phyloP scores from a whole-genome alignment of 139 green algal species.

The Chlorella sorokiniana region DNA sequence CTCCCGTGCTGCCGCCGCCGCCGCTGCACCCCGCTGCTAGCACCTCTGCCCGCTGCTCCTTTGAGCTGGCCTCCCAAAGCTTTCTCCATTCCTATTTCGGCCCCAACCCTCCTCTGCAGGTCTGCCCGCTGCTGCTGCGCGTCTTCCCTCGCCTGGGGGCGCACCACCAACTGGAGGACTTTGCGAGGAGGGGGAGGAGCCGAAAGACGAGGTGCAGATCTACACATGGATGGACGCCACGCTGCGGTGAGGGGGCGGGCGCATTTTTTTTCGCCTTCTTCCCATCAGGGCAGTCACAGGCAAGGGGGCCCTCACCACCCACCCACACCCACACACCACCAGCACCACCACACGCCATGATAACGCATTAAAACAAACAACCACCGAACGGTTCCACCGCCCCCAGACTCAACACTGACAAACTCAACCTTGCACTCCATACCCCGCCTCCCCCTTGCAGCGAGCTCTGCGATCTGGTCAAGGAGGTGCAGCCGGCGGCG shows the following conservation, averaged over 20 bases:
- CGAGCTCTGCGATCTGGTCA: slow-evolving; percentile 90
- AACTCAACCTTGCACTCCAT: not conserved
- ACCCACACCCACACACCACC: too few species aligned
- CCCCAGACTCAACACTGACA: too few species aligned
- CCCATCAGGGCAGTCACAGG: too few species aligned
- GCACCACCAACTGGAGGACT: slow-evolving; percentile 82
- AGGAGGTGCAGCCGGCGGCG: slow-evolving; percentile 73
- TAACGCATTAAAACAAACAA: too few species aligned
- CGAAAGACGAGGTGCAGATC: slow-evolving; percentile 68
- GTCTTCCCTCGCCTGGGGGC: slow-evolving; percentile 73
- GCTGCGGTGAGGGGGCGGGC: slow-evolving; percentile 50
- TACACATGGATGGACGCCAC: slow-evolving; percentile 96
- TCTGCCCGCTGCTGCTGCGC: slow-evolving; percentile 84
- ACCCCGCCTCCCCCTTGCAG: not conserved
- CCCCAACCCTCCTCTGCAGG: slow-evolving; percentile 5
- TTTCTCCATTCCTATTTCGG: not conserved
- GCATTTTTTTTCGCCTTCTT: too few species aligned
- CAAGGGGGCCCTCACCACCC: too few species aligned
- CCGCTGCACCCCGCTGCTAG: too few species aligned
- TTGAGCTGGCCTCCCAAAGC: not conserved
- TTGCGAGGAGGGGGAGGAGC: slow-evolving; percentile 38
- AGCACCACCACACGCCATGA: too few species aligned
- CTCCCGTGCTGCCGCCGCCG: too few species aligned
- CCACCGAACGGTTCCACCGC: too few species aligned
- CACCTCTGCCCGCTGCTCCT: not conserved